These are phyloP conservation scores for Pyricularia sp. DNA, from an alignment of 2,329 filamentous ascomycete species.

Conservation along the genomic window DNA sequence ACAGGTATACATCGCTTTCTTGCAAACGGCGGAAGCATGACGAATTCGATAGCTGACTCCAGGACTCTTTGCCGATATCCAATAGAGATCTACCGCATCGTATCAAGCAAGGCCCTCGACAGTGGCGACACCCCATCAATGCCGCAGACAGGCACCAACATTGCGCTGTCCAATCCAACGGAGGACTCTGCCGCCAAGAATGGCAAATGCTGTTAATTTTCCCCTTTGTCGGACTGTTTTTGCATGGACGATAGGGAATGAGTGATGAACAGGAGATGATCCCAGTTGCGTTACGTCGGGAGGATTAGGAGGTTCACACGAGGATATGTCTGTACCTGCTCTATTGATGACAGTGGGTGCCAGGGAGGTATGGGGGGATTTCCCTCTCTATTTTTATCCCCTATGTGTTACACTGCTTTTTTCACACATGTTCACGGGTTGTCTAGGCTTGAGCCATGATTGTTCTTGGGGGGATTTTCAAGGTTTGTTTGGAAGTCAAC, in stretches of 20 bases:
- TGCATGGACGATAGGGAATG: not conserved
- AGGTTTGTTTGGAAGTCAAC: not conserved
- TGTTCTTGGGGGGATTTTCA: not conserved
- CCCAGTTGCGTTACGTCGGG: not conserved
- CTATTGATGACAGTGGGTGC: not conserved
- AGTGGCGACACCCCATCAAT: conserved; percentile 74
- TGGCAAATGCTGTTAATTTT: conserved; percentile 68
- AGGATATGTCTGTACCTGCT: not conserved
- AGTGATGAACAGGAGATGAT: conserved; percentile 3
- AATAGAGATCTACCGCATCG: conserved; percentile 98
- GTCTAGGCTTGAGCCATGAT: not conserved
- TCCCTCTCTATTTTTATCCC: not conserved
- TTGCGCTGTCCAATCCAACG: conserved; percentile 79
- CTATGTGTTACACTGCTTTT: not conserved
- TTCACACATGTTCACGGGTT: not conserved
- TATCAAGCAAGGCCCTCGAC: conserved; percentile 94
- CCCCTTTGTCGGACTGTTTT: conserved; percentile 1
- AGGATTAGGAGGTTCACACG: not conserved
- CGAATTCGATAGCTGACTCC: not conserved
- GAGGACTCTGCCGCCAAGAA: conserved; percentile 68
- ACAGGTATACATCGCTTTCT: conserved; percentile 57
- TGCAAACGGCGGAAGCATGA: not conserved
- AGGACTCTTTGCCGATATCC: not conserved
- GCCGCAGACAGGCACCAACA: conserved; percentile 57
- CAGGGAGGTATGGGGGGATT: not conserved